A percentile compares a stretch with the other conserved stretches of the same genome.
Conservation (phyloP, 305 asterid genomes). For the Solanum hybrid region DNA sequence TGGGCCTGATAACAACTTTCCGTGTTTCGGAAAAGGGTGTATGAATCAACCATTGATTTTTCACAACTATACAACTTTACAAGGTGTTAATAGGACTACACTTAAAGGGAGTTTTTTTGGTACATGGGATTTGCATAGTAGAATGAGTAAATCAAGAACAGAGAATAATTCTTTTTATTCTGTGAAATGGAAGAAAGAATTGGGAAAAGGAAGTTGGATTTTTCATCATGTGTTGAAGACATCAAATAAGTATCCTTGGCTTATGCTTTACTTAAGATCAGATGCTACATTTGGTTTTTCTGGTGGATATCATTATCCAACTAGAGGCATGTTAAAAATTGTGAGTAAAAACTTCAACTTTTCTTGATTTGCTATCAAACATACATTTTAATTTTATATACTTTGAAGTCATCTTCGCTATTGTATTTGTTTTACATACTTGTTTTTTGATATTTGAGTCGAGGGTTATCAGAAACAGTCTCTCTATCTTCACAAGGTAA, state of each 20-base stretch:
- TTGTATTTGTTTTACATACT: not conserved
- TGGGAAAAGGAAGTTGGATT: conserved; percentile 64
- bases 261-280: conserved; percentile 75
- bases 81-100: conserved; percentile 22
- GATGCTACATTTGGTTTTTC: conserved; percentile 64
- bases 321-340: conserved; percentile 60
- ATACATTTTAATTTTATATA: not conserved
- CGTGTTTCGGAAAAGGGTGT: conserved; percentile 68
- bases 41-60: conserved; percentile 70
- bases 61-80: conserved; percentile 49
- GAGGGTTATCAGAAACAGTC: too few species aligned
- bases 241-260: conserved; percentile 65
- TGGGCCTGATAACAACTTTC: conserved; percentile 46
- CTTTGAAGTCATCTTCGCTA: not conserved
- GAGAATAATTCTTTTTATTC: conserved; percentile 40
- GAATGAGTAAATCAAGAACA: conserved; percentile 10
- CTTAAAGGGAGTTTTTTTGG: conserved; percentile 57
- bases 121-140: conserved; percentile 56
- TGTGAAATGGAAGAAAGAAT: conserved; percentile 62
- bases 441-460: not conserved
- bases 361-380: not conserved
- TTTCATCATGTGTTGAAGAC: conserved; percentile 59
- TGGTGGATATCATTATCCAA: conserved; percentile 70
- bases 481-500: not conserved
- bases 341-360: conserved; percentile 24